Percentiles rank a stretch among this genome's conserved stretches.
Conservation (phyloP, 352 stramenopile species). For the Pythium brachiatum region DNA sequence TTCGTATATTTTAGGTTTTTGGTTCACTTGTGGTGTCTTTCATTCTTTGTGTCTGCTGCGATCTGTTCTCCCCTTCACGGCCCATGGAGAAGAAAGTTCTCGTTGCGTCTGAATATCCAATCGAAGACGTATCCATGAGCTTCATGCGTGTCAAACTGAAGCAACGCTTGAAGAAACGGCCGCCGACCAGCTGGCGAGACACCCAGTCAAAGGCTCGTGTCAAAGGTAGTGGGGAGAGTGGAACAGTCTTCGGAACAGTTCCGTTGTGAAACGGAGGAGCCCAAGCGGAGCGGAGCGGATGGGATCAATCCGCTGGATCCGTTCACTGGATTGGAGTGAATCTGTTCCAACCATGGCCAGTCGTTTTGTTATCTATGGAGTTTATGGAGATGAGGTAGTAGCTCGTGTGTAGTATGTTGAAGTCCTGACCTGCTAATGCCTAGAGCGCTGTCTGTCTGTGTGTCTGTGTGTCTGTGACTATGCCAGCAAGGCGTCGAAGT, state of each 20-base stretch:
- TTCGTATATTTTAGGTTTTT: constrained; percentile 30
- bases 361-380: constrained; percentile 1
- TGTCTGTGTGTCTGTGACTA: constrained; percentile 43
- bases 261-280: not conserved
- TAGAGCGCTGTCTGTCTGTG: no score
- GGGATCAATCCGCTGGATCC: no score
- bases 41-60: not conserved
- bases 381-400: not conserved
- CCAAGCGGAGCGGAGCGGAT: not conserved
- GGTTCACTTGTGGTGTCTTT: constrained; percentile 4
- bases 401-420: not conserved
- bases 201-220: not conserved
- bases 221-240: not conserved
- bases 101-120: no score
- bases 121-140: constrained; percentile 1
- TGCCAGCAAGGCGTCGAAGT: constrained; percentile 80
- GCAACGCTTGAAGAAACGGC: constrained; percentile 5
- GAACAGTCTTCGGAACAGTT: constrained; percentile 4
- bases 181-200: constrained; percentile 6
- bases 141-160: constrained; percentile 2
- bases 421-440: not conserved
- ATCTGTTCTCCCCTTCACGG: no score
- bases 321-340: no score
- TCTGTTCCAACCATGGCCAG: no score
- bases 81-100: no score